Evolutionary conservation across 441 rosid species (phyloP).

Genomic region (Brassica hybrid): DNA sequence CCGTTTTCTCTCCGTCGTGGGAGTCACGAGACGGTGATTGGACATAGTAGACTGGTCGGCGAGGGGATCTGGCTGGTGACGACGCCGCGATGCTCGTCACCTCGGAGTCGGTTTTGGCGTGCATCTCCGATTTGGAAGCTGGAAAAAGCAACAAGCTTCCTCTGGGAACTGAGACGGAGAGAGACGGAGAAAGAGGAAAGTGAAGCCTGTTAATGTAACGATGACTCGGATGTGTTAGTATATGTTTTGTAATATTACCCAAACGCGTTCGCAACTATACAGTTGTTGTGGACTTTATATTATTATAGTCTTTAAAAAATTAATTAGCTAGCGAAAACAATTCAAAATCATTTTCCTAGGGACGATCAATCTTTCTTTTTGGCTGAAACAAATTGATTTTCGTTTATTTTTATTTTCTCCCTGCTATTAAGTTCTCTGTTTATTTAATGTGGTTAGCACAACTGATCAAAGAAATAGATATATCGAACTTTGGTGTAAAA

Average conservation of each 20-base stretch:
- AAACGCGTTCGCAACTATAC: slow-evolving; percentile 25
- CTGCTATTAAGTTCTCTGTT: background rate
- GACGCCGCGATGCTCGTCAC: slow-evolving; percentile 87
- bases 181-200: slow-evolving; percentile 15
- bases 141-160: slow-evolving; percentile 5
- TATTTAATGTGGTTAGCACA: background rate
- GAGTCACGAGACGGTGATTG: slow-evolving; percentile 96
- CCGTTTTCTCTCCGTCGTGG: slow-evolving; percentile 95
- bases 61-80: slow-evolving; percentile 88
- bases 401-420: background rate
- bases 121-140: slow-evolving; percentile 51
- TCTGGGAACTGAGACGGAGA: slow-evolving; percentile 27
- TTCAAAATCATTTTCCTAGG: background rate
- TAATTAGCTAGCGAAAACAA: background rate
- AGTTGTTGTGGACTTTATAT: slow-evolving; percentile 10
- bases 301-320: background rate
- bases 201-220: background rate
- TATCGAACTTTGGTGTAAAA: background rate
- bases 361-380: background rate
- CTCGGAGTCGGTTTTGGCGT: slow-evolving; percentile 95
- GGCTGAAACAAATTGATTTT: background rate
- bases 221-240: too few relatives aligned
- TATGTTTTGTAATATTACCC: background rate
- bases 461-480: background rate
- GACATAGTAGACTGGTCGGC: slow-evolving; percentile 86